Conservation (phyloP, 2,329 filamentous ascomycete genomes). For the Plenodomus tracheiphilus region DNA sequence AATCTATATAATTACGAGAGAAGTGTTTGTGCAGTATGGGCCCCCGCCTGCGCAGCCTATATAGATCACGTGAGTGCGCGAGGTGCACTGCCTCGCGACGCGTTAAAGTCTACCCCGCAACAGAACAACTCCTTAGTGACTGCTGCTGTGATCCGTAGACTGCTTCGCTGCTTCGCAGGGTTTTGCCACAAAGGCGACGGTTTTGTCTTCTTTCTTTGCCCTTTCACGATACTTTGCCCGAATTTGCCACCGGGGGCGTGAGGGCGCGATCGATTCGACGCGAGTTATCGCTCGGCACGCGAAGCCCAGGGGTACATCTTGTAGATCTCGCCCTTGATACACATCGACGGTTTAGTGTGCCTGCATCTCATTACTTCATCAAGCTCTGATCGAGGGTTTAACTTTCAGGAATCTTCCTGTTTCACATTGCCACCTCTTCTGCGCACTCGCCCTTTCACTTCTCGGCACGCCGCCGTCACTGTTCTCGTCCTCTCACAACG, state of each 20-base stretch:
- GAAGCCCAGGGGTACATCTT: conserved; percentile 23
- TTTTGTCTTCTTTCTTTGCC: background rate
- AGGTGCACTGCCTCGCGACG: conserved; percentile 1
- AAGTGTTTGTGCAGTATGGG: no score
- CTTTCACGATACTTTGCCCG: conserved; percentile 3
- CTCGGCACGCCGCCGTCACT: background rate
- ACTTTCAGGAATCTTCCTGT: conserved; percentile 1
- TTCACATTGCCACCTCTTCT: background rate
- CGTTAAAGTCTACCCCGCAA: background rate
- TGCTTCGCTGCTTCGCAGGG: background rate
- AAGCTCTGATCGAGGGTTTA: conserved; percentile 6
- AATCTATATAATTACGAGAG: no score
- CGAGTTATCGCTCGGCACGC: conserved; percentile 23
- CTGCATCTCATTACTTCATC: conserved; percentile 8
- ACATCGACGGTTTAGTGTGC: conserved; percentile 9
- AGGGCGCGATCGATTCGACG: conserved; percentile 31
- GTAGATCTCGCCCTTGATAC: conserved; percentile 21
- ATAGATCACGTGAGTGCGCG: conserved; percentile 1
- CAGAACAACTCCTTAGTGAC: background rate
- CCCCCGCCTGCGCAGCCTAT: no score
- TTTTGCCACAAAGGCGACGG: background rate
- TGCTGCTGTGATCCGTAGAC: background rate
- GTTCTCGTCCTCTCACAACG: conserved; percentile 2
- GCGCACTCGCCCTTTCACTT: background rate
- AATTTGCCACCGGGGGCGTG: conserved; percentile 34